Evolutionary conservation across 495 filamentous ascomycete species (phyloP), one percentile per base, ranked within the genome.

Genomic region (Baudoinia panamericana): DNA sequence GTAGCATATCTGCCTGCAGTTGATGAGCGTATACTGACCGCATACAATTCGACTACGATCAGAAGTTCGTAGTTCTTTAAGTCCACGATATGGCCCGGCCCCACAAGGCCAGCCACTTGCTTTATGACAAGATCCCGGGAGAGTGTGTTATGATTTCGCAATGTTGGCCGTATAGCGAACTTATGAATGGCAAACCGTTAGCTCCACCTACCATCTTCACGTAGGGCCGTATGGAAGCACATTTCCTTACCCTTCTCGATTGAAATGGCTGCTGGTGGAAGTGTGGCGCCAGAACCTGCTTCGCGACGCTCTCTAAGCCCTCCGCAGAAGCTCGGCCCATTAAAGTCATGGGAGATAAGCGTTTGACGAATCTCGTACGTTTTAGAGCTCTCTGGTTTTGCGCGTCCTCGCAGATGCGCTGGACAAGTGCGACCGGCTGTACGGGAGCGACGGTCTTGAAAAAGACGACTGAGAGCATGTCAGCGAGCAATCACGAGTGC

Each of bases 161-260:
- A 70, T 3, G 72, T 78, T 25, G 85, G 81, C 6, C 87, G 81
- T 44, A 99, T 95, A 16, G 90, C 90, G 53, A 84, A 97, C 83
- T 93, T 30, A 13, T 15, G 13, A 30, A 21, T 27, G 22, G 34
- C 26, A 2, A 24, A 23, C 34, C 3, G 5, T n/a, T n/a, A n/a
- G n/a, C n/a, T n/a, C n/a, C n/a, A n/a, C n/a, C n/a, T n/a, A n/a
- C n/a, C 22, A 9, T 7, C 22, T 3, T 37, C 7, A 13, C 20
- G 15, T 17, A 16, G 8, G 7, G 30, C 30, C 16, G 16, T 35
- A 19, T 17, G 31, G 11, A 40, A 23, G 13, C 17, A 16, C 29
- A 34, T 26, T 22, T 13, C n/a, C 35, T 25, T 30, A 54, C 48
- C 35, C 49, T 51, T 16, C 30, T 16, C 4, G 30, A 12, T 13